Base-by-base conservation (phyloP, 345 rosid species). In the Lepidium didymum region DNA sequence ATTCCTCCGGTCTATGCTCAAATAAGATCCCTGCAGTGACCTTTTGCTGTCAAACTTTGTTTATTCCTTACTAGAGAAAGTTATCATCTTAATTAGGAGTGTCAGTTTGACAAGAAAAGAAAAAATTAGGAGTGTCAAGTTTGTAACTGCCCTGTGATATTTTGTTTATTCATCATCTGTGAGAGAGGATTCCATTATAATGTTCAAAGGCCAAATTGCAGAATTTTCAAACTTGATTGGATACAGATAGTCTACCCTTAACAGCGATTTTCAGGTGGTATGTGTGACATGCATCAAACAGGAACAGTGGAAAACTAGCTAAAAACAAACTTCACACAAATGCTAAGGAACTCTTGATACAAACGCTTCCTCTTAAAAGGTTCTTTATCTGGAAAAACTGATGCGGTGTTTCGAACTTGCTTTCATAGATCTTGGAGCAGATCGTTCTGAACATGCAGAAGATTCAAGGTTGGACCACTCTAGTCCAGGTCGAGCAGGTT, bases 401-500 rank as follows among this genome's bases (percentile, higher is more conserved):
- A 11, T 18, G 29, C 73, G 56, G 49, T 38, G 18, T 60, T 51
- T 52, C 0, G 64, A 47, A 31, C 34, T 36, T 42, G 52, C 8
- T 36, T 53, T 0, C 27, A 7, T 15, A 37, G 77, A 67, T 51
- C 21, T 47, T 31, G 42, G 54, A 61, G 18, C 64, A 18, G 23
- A 61, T 10, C 52, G 54, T 53, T 62, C 59, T 11, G 59, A 46
- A 46, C 5, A 11, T 31, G 64, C 33, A 12, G 52, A 54, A 19
- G 64, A 54, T 47, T 74, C 69, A 0, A 1, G 16, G 31, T 53
- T 62, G 53, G 69, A 62, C 74, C 59, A 75, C 16, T 75, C 74
- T 38, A 75, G 23, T 37, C 55, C 74, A 60, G 64, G 18, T 38
- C 65, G 58, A 68, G 74, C 73, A 60, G 80, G 51, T 37, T 77